phyloP scores from a whole-genome alignment of 805 yeast genomes.

The Candida awuae region DNA sequence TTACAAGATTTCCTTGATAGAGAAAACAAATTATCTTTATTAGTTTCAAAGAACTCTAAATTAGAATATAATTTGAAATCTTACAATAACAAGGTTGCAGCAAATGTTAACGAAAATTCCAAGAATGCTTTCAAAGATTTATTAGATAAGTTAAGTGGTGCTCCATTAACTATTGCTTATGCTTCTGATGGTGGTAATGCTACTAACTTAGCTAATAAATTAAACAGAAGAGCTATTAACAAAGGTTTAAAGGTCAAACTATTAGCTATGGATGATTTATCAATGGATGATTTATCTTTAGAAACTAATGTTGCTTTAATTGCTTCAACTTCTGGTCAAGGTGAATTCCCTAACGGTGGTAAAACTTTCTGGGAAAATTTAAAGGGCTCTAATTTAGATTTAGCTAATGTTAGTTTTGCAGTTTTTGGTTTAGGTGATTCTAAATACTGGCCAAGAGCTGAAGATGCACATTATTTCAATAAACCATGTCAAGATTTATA shows the following conservation, averaged over 20 bases:
- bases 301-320: constrained; percentile 65
- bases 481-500: constrained; percentile 76
- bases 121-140: constrained; percentile 69
- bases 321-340: constrained; percentile 77
- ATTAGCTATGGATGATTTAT: constrained; percentile 61
- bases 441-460: constrained; percentile 94
- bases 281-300: constrained; percentile 63
- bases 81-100: constrained; percentile 49
- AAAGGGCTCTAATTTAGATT: constrained; percentile 59
- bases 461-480: constrained; percentile 88
- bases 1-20: constrained; percentile 76
- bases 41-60: constrained; percentile 63
- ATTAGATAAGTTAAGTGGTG: constrained; percentile 83
- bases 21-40: constrained; percentile 77
- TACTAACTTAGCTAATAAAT: constrained; percentile 67
- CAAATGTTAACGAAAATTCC: constrained; percentile 47
- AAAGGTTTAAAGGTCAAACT: constrained; percentile 67
- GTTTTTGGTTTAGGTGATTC: constrained; percentile 78
- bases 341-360: constrained; percentile 81
- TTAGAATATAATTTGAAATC: constrained; percentile 73
- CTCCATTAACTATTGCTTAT: constrained; percentile 77
- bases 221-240: constrained; percentile 69
- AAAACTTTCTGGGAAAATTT: constrained; percentile 67
- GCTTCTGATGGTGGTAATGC: constrained; percentile 95
- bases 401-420: constrained; percentile 47